Percentiles rank a stretch among this genome's conserved stretches.
These are phyloP conservation scores for Cryptococcus jaspeensis DNA, from an alignment of 1,284 basidiomycete species.

Conservation along the genomic window DNA sequence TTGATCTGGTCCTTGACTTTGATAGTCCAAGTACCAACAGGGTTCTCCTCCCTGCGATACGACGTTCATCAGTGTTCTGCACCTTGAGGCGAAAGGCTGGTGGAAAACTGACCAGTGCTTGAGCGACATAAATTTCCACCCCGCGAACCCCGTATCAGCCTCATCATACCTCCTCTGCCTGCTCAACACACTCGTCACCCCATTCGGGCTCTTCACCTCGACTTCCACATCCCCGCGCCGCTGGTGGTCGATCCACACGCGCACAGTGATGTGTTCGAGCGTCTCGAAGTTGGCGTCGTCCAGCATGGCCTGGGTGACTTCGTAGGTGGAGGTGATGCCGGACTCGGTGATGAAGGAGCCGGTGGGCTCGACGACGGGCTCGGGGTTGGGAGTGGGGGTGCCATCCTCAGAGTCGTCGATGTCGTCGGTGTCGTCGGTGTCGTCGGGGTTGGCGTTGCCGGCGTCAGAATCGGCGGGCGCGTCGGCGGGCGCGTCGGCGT, in stretches of 20 bases:
- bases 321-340: conserved; percentile 68
- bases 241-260: conserved; percentile 87
- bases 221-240: conserved; percentile 91
- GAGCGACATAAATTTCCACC: conserved; percentile 97
- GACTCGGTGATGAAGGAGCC: conserved; percentile 59
- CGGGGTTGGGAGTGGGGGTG: conserved; percentile 4
- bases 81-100: background rate
- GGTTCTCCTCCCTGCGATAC: conserved; percentile 77
- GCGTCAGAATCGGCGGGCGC: background rate
- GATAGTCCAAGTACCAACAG: conserved; percentile 90
- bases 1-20: conserved; percentile 74
- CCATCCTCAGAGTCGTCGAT: background rate
- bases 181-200: conserved; percentile 81
- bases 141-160: conserved; percentile 71
- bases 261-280: conserved; percentile 89
- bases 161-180: conserved; percentile 68
- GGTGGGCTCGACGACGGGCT: conserved; percentile 24
- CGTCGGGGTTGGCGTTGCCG: conserved; percentile 1
- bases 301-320: conserved; percentile 71
- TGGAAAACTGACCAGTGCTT: conserved; percentile 82
- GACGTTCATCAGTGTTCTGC: conserved; percentile 7
- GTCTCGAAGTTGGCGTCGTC: conserved; percentile 74
- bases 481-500: background rate
- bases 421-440: background rate
- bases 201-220: conserved; percentile 79